phyloP scores from a whole-genome alignment of 192 early-diverging fungal genomes.

The Umbelopsis sp. region DNA sequence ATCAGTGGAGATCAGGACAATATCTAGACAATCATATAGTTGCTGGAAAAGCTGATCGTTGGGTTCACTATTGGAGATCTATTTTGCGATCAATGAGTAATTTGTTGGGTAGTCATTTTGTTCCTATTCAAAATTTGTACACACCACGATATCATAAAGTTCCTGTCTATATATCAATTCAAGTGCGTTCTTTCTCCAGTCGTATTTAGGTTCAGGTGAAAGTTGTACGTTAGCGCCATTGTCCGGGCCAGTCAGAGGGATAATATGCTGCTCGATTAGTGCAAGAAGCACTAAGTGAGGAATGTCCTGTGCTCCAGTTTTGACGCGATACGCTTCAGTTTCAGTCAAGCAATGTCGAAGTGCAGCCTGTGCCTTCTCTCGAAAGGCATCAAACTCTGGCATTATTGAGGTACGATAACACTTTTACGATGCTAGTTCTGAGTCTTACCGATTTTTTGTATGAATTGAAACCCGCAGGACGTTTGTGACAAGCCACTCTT shows the following conservation, averaged over 20 bases:
- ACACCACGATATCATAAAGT: constrained; percentile 26
- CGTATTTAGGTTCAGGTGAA: constrained; percentile 22
- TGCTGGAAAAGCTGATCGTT: neutral
- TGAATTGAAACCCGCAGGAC: constrained; percentile 3
- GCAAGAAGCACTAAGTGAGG: constrained; percentile 2
- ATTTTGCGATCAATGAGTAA: neutral
- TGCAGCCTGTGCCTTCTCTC: constrained; percentile 5
- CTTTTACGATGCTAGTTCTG: neutral
- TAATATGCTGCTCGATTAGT: constrained; percentile 15
- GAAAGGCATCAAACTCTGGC: constrained; percentile 15
- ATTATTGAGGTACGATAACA: neutral
- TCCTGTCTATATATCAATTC: constrained; percentile 28
- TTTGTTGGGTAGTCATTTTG: neutral
- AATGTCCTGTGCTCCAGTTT: neutral
- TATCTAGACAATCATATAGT: constrained; percentile 26
- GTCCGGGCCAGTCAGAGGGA: constrained; percentile 25
- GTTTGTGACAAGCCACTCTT: constrained; percentile 1
- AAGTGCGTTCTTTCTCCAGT: constrained; percentile 36
- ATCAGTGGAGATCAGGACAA: constrained; percentile 10
- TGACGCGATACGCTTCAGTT: neutral
- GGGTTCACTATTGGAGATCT: constrained; percentile 9
- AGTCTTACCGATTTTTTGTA: neutral
- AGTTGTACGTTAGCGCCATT: constrained; percentile 14
- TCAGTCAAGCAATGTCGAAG: constrained; percentile 4
- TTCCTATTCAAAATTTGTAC: neutral